A percentile compares a stretch with the other conserved stretches of the same genome.
Evolutionary conservation across 257 asterid species (phyloP).

Genomic region (Leptodermis oblonga): DNA sequence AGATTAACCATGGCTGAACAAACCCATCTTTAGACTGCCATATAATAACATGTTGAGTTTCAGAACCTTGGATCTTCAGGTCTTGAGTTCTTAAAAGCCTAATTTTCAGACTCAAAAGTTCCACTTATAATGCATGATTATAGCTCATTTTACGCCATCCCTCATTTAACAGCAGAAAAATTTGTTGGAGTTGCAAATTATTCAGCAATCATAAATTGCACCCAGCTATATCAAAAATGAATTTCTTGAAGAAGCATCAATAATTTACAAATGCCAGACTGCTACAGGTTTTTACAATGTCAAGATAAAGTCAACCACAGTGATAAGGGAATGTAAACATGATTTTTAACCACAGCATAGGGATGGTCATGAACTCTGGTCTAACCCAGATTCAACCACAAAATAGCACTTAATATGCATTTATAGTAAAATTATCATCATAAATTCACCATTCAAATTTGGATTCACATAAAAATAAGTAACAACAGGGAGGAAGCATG

Average conservation of each 20-base stretch:
- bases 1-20: no score
- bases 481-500: no score
- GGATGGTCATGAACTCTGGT: not conserved
- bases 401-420: not conserved
- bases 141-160: no score
- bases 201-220: not conserved
- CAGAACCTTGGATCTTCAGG: no score
- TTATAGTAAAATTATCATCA: conserved; percentile 6
- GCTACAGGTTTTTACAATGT: not conserved
- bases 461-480: no score
- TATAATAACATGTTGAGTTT: no score
- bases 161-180: not conserved
- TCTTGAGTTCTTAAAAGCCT: no score
- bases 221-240: not conserved
- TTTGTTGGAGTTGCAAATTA: not conserved
- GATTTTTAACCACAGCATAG: not conserved
- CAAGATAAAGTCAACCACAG: not conserved
- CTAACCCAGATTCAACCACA: not conserved
- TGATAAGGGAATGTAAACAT: not conserved
- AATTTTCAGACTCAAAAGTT: no score
- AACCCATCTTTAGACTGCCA: no score
- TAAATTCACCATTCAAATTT: not conserved
- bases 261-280: not conserved
- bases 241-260: not conserved
- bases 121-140: no score